Evolutionary conservation across 352 stramenopile genomes (phyloP), one percentile per base, ranked within the genome.

Genomic region (Labyrinthula sp.): DNA sequence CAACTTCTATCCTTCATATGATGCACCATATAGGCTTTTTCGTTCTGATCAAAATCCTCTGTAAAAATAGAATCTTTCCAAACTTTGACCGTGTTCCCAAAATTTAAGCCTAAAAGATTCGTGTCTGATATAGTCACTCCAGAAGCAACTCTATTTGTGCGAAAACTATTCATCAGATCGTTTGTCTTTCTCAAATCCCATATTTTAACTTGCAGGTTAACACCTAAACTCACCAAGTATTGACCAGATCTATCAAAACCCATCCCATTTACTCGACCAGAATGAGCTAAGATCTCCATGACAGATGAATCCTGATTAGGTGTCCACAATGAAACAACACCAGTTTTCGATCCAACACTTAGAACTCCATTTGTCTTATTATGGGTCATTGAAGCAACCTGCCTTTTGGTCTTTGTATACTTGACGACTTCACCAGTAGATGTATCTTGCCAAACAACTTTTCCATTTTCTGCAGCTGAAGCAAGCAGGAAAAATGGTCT

Each of bases 401-500:
- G 50, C 24, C 83, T 72, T 34, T 66, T 70, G 1, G 83, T 92
- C 20, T 75, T 67, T 61, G 93, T 83, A 41, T 79, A 67, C 3
- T 71, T 74, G 27, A 95, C 69, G 30, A 92, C 65, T 33, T 79
- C 66, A 35, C 88, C 86, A 14, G 84, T 94, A 5, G 77, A 92
- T 14, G 89, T 85, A 58, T 97, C 88, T 54, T 92, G 81, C 66
- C 94, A 96, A 54, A 77, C 87, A 10, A 95, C 64, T 37, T 80
- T 37, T 22, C 73, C 66, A 41, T 71, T 76, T 52, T 77, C 70
- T 38, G 86, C 90, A 34, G 95, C 69, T 26, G 73, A 84, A n/a
- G 84, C 79, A 30, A 99, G 72, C 55, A 99, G 50, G 59, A 95
- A 97, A 64, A 97, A 89, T 68, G 95, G 94, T 2, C 87, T 87